Evolutionary conservation across 306 rosid species (phyloP).

Genomic region (Luffa acutangula): DNA sequence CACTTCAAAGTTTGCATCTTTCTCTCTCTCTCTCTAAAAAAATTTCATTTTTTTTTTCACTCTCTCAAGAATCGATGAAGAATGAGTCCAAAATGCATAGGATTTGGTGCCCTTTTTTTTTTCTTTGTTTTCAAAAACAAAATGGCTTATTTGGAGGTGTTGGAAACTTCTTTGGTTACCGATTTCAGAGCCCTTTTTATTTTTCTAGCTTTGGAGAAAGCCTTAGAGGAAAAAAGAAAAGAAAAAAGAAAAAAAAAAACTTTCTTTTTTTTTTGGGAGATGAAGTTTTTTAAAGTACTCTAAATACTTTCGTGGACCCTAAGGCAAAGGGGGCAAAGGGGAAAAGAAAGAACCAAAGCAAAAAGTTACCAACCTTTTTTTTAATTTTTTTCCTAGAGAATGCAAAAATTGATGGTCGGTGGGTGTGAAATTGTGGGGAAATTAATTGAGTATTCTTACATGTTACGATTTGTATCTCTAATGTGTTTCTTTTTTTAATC

Average conservation of each 20-base stretch:
- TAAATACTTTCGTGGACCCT: neutral
- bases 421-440: neutral
- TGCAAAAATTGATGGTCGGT: neutral
- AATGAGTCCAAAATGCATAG: slow-evolving; percentile 5
- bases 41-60: neutral
- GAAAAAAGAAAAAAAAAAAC: no score
- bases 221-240: neutral
- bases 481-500: neutral
- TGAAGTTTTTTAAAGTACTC: neutral
- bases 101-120: neutral
- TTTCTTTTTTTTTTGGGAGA: neutral
- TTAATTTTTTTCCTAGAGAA: neutral
- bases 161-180: neutral
- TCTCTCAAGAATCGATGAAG: neutral
- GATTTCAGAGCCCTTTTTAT: slow-evolving; percentile 1
- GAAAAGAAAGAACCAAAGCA: neutral
- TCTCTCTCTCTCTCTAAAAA: neutral
- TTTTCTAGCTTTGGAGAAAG: neutral
- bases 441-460: neutral
- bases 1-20: neutral
- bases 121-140: neutral
- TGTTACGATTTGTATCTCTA: neutral
- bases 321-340: neutral
- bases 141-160: neutral
- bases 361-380: neutral